Base-by-base conservation (phyloP, 208 protist species). In the Leishmania braziliensis region DNA sequence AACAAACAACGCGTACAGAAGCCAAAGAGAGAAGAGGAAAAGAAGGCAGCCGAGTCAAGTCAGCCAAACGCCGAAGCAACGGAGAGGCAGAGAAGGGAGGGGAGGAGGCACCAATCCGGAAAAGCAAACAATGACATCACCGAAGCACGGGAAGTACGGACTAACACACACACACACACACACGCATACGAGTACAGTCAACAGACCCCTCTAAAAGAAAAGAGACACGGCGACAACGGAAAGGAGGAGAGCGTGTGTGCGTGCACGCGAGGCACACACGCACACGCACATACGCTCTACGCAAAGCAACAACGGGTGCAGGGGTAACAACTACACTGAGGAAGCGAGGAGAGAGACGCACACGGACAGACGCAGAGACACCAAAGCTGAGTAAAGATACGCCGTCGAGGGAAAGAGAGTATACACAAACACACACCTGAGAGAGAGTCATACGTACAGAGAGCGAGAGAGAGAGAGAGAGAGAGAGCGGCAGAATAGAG, bases 401-500 rank as follows among this genome's bases (percentile, higher is more conserved):
- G 6, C 62, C 62, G 14, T 20, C 29, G 5, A 29, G 2, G 62
- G 29, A 66, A 29, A 23, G 9, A 39, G 29, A 8, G 0, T 12
- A 36, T 29, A 39, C 29, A 39, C 62, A 8, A 8, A 5, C 26
- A 16, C 29, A 20, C 29, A 29, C 18, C 29, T 12, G 62, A 39
- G 62, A 66, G 29, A 0, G 53, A 23, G 53, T 5, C 62, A 66
- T 66, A 66, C 29, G 12, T 3, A 79, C 16, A 75, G n/a, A 56
- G 23, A 58, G 54, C 18, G 62, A 9, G 14, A 72, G 10, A 81
- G 33, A 83, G 18, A 58, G 23, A 58, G 54, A 39, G 62, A 9
- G 14, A 72, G 10, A 81, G 33, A 83, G 18, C 73, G 74, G 53
- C 36, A 62, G 82, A 79, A 58, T 66, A 46, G 73, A 75, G 56